Evolutionary conservation across 2,329 filamentous ascomycete genomes (phyloP).

Genomic region (Colletotrichum sojae): DNA sequence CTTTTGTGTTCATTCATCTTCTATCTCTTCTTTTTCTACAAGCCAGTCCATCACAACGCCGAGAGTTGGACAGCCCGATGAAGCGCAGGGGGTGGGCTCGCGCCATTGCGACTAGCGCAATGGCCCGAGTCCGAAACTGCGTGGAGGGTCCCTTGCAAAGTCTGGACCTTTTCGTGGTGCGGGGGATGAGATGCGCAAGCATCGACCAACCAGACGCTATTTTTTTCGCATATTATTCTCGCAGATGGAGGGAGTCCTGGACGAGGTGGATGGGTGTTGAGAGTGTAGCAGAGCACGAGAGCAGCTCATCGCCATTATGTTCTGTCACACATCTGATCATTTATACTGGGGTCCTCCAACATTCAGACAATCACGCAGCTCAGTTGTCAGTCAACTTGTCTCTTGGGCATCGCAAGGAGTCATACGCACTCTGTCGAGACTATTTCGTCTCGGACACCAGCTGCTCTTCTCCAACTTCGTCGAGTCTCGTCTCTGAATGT

Average conservation of each 20-base stretch:
- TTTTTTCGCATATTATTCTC: neutral
- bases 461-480: no score
- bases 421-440: no score
- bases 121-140: conserved; percentile 32
- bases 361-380: no score
- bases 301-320: no score
- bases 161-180: conserved; percentile 43
- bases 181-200: conserved; percentile 35
- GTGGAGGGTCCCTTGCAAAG: conserved; percentile 41
- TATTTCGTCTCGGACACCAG: no score
- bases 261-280: neutral
- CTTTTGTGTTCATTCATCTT: no score
- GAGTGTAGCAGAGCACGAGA: neutral
- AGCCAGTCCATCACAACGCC: conserved; percentile 52
- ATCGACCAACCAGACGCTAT: conserved; percentile 44
- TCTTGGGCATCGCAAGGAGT: no score
- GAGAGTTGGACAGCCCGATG: conserved; percentile 51
- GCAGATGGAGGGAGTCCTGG: neutral
- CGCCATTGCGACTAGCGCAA: neutral
- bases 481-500: no score
- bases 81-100: conserved; percentile 42
- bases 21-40: conserved; percentile 34
- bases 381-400: no score
- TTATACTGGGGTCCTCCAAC: no score
- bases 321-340: no score